Evolutionary conservation across 345 rosid species (phyloP), one percentile per base, ranked within the genome.

Genomic region (Toxicodendron radicans): DNA sequence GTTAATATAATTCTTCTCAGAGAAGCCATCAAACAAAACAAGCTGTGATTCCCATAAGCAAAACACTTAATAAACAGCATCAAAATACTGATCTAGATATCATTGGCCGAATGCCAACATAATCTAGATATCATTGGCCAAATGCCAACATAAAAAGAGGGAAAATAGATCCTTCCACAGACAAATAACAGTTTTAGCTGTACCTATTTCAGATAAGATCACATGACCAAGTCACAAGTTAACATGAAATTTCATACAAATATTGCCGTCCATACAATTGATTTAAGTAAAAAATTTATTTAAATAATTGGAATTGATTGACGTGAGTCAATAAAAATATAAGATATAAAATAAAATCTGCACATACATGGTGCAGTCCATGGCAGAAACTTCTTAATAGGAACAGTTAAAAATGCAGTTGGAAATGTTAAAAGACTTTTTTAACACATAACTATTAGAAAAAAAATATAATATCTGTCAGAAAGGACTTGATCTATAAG

Each of bases 301-400:
- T 7, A 24, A 23, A 66, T 20, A 68, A 68, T 30, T 52, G 10
- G 9, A 23, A 10, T 8, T 53, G 23, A 38, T 48, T n/a, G 30
- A 41, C 9, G 17, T 65, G 51, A 48, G 52, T 61, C 41, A 10
- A 62, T 65, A 46, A 27, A 27, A 48, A 57, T 53, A 10, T n/a
- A 68, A 46, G 12, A 65, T 12, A 21, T 17, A 7, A 13, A 21
- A 63, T 61, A n/a, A 66, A 64, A 11, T 46, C 38, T 57, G 51
- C 14, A 48, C 4, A 56, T 63, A 68, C 21, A 57, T 6, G 48
- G 20, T 6, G 77, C 23, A 62, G 65, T 68, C 46, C 64, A 69
- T 52, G 58, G 56, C 59, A 57, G 24, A 24, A 33, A 38, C 52
- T 63, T 64, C 30, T 41, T 12, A 46, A 46, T 24, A 11, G 20